Percentiles rank a stretch among this genome's conserved stretches.
Conservation (phyloP, 768 basidiomycete species). For the Naganishia antarctica region DNA sequence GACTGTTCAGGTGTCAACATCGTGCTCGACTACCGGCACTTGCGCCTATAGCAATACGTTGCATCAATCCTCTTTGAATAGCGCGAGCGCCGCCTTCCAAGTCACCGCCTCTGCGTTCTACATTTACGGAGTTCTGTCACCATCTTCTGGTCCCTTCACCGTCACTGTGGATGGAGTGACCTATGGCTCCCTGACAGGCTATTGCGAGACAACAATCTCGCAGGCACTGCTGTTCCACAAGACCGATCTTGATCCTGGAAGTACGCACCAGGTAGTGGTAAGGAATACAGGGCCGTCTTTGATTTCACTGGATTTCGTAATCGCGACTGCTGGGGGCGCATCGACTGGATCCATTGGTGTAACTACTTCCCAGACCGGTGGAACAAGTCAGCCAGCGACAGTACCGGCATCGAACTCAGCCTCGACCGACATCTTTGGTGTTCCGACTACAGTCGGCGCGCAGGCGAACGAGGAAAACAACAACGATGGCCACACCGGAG, state of each 20-base stretch:
- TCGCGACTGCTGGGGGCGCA: background rate
- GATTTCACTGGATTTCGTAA: constrained; percentile 2
- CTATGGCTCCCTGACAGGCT: background rate
- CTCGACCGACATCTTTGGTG: constrained; percentile 7
- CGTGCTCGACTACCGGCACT: background rate
- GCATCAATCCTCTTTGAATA: background rate
- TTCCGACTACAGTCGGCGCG: background rate
- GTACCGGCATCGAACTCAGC: background rate
- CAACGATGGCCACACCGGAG: background rate
- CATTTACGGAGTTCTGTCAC: constrained; percentile 6
- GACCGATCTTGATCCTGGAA: background rate
- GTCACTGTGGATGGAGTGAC: background rate
- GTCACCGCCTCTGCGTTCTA: background rate
- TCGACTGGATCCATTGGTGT: background rate
- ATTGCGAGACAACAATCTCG: constrained; percentile 5
- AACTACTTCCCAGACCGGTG: background rate
- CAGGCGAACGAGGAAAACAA: background rate
- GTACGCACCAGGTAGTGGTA: constrained; percentile 11
- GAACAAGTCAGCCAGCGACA: background rate
- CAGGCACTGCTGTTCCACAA: constrained; percentile 4
- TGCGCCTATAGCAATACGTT: constrained; percentile 12
- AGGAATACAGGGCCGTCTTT: constrained; percentile 8
- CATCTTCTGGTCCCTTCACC: background rate
- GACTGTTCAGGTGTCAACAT: background rate
- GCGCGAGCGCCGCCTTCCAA: constrained; percentile 9